A percentile compares a stretch with the other conserved stretches of the same genome.
These are phyloP conservation scores for Cryphonectria carpinicola DNA, from an alignment of 2,329 filamentous ascomycete species.

Conservation along the genomic window DNA sequence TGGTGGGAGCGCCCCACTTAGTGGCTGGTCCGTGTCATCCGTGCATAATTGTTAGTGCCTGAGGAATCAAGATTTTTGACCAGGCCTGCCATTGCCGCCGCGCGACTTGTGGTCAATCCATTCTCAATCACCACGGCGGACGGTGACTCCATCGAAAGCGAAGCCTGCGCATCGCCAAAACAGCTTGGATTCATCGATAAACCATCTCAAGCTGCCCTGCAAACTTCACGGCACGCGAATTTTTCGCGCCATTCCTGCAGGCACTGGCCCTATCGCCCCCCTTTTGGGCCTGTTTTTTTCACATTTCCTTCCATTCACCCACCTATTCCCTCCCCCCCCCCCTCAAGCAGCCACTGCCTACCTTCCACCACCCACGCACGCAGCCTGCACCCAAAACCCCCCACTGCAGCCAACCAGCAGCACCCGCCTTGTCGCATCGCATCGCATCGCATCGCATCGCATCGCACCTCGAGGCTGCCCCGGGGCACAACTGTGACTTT, in stretches of 20 bases:
- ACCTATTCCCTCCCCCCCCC: conserved; percentile 15
- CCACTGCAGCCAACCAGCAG: conserved; percentile 27
- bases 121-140: conserved; percentile 39
- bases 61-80: conserved; percentile 32
- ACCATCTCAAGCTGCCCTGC: conserved; percentile 58
- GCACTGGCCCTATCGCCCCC: conserved; percentile 47
- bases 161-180: conserved; percentile 61
- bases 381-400: conserved; percentile 5
- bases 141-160: conserved; percentile 46
- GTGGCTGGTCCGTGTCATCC: conserved; percentile 16
- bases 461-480: conserved; percentile 12
- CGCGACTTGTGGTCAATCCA: conserved; percentile 50
- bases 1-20: conserved; percentile 7
- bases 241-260: conserved; percentile 50
- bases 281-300: conserved; percentile 41
- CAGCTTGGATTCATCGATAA: conserved; percentile 61
- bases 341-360: conserved; percentile 14
- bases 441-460: conserved; percentile 27
- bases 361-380: conserved; percentile 10
- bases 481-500: conserved; percentile 8
- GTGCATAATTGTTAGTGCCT: conserved; percentile 22
- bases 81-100: conserved; percentile 19
- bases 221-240: conserved; percentile 59
- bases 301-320: conserved; percentile 42
- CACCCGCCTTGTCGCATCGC: conserved; percentile 25